Percentiles rank a stretch among this genome's conserved stretches.
phyloP scores from a whole-genome alignment of 192 early-diverging fungal genomes.

The Backusella mclennaniae region DNA sequence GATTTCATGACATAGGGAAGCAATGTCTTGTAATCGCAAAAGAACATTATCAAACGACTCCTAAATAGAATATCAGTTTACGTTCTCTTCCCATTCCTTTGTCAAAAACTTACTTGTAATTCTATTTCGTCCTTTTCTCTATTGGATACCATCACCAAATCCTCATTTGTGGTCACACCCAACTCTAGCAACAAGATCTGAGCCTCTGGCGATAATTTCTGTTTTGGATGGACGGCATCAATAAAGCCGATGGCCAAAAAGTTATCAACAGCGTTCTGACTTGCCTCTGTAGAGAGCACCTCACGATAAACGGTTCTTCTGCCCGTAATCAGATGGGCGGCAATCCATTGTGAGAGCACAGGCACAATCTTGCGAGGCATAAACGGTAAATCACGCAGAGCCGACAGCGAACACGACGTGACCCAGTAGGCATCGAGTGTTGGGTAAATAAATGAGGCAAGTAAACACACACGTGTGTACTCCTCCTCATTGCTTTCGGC shows the following conservation, averaged over 20 bases:
- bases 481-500: conserved; percentile 16
- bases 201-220: conserved; percentile 34
- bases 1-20: conserved; percentile 37
- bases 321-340: conserved; percentile 39
- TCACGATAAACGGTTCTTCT: conserved; percentile 38
- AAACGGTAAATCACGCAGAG: conserved; percentile 35
- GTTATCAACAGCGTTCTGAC: conserved; percentile 34
- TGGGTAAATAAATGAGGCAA: conserved; percentile 39
- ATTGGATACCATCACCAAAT: conserved; percentile 32
- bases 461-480: conserved; percentile 28
- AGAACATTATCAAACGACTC: conserved; percentile 13
- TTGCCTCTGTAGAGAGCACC: conserved; percentile 38
- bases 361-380: conserved; percentile 42
- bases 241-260: conserved; percentile 37
- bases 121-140: conserved; percentile 8
- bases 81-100: too few species aligned
- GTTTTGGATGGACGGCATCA: conserved; percentile 34
- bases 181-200: conserved; percentile 35
- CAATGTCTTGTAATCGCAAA: conserved; percentile 21
- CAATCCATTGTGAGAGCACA: conserved; percentile 40
- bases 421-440: conserved; percentile 40
- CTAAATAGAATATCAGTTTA: neutral
- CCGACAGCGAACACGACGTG: conserved; percentile 41
- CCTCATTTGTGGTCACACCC: conserved; percentile 33
- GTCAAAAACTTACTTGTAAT: neutral